Conservation (phyloP, 108 stramenopile genomes). For the Cyclostephanos invisitatus region DNA sequence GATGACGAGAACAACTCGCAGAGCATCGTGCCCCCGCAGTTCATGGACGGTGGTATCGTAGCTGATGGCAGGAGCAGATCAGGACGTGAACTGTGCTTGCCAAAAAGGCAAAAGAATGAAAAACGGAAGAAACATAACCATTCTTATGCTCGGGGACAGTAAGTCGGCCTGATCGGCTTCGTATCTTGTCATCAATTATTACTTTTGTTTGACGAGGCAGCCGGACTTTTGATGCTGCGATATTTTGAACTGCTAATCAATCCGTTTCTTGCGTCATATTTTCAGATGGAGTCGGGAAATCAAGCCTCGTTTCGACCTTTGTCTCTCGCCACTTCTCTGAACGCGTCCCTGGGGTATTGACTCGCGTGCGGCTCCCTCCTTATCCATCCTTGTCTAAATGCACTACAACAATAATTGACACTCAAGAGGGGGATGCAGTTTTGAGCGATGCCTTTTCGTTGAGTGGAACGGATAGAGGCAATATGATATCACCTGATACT, state of each 20-base stretch:
- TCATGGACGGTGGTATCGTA: no score
- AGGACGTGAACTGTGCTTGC: neutral
- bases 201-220: neutral
- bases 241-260: neutral
- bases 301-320: conserved; percentile 82
- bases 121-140: conserved; percentile 51
- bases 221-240: neutral
- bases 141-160: conserved; percentile 84
- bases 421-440: conserved; percentile 73
- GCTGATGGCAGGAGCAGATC: no score
- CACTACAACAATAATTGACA: conserved; percentile 79
- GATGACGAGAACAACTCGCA: no score
- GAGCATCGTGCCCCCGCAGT: no score
- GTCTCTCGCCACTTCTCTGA: conserved; percentile 84
- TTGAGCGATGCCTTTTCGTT: conserved; percentile 56
- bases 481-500: conserved; percentile 10
- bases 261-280: conserved; percentile 5
- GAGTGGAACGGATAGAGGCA: conserved; percentile 22
- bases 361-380: conserved; percentile 73
- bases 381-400: conserved; percentile 62
- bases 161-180: conserved; percentile 5
- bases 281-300: conserved; percentile 85
- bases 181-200: neutral
- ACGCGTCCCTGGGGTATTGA: conserved; percentile 77
- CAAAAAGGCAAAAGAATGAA: neutral